Percentiles rank a stretch among this genome's conserved stretches.
Conservation (phyloP, 306 rosid genomes). For the Prosopis cineraria region DNA sequence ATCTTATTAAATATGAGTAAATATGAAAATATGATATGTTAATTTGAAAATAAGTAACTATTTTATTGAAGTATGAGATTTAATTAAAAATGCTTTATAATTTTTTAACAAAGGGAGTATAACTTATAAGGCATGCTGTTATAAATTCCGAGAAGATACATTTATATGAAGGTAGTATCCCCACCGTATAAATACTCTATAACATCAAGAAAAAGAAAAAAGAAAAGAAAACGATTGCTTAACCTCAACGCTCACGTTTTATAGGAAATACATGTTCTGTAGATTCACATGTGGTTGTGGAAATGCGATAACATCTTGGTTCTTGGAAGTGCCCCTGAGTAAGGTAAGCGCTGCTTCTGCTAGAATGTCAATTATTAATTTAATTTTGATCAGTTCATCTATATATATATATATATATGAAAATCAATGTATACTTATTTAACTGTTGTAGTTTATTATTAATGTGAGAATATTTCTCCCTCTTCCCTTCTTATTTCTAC, state of each 20-base stretch:
- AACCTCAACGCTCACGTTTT: slow-evolving; percentile 34
- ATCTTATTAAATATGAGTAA: too few species aligned
- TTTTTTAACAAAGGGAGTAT: too few species aligned
- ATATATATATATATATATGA: too few species aligned
- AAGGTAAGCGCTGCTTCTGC: background rate
- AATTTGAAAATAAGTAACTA: too few species aligned
- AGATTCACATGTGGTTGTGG: slow-evolving; percentile 38
- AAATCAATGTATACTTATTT: background rate
- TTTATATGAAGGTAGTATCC: slow-evolving; percentile 17
- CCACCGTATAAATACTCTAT: slow-evolving; percentile 5
- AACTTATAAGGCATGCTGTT: slow-evolving; percentile 14
- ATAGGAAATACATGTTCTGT: background rate
- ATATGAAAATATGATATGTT: too few species aligned
- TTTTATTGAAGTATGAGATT: too few species aligned
- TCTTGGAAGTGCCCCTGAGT: slow-evolving; percentile 16
- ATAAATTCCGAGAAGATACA: background rate
- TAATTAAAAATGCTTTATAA: too few species aligned
- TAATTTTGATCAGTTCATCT: background rate
- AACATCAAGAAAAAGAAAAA: background rate
- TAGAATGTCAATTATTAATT: background rate
- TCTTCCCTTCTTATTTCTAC: too few species aligned
- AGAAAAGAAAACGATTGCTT: slow-evolving; percentile 26
- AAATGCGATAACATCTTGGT: slow-evolving; percentile 23
- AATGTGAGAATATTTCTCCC: too few species aligned
- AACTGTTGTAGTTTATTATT: background rate